phyloP scores from a whole-genome alignment of 176 grass and related monocot genomes.

The Oryza glumipatula region DNA sequence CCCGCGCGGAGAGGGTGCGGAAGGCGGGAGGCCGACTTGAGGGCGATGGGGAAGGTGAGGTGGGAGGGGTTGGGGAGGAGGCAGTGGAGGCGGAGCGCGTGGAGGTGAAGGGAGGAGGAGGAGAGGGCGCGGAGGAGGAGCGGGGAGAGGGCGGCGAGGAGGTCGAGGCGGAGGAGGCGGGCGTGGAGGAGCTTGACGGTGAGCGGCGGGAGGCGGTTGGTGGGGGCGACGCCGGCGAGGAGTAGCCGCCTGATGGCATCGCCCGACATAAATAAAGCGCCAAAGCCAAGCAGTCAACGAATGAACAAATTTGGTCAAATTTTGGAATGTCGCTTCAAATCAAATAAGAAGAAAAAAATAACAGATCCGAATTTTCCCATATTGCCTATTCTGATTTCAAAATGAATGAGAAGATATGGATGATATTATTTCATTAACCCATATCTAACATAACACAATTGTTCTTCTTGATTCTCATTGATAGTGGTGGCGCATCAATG shows the following conservation, averaged over 20 bases:
- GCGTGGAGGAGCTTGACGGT: conserved; percentile 48
- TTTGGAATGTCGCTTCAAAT: too few species aligned
- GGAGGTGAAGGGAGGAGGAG: conserved; percentile 39
- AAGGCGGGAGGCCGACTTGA: conserved; percentile 69
- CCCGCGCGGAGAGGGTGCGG: conserved; percentile 32
- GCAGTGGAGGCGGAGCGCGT: conserved; percentile 46
- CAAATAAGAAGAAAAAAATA: too few species aligned
- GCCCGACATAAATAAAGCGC: conserved; percentile 4
- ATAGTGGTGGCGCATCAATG: too few species aligned
- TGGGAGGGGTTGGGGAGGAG: conserved; percentile 39
- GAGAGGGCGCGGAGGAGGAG: conserved; percentile 50
- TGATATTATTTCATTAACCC: too few species aligned
- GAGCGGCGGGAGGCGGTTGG: conserved; percentile 24
- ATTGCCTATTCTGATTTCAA: too few species aligned
- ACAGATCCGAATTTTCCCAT: too few species aligned
- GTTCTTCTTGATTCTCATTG: too few species aligned
- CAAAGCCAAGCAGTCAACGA: too few species aligned
- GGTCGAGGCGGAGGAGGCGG: conserved; percentile 56
- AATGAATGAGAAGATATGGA: too few species aligned
- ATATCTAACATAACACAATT: too few species aligned
- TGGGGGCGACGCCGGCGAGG: background rate
- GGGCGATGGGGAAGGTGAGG: conserved; percentile 58
- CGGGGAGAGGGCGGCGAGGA: conserved; percentile 22
- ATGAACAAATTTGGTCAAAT: too few species aligned
- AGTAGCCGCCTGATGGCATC: conserved; percentile 35